Conservation (phyloP, 2,329 filamentous ascomycete genomes). For the Hymenoscyphus salicellus region DNA sequence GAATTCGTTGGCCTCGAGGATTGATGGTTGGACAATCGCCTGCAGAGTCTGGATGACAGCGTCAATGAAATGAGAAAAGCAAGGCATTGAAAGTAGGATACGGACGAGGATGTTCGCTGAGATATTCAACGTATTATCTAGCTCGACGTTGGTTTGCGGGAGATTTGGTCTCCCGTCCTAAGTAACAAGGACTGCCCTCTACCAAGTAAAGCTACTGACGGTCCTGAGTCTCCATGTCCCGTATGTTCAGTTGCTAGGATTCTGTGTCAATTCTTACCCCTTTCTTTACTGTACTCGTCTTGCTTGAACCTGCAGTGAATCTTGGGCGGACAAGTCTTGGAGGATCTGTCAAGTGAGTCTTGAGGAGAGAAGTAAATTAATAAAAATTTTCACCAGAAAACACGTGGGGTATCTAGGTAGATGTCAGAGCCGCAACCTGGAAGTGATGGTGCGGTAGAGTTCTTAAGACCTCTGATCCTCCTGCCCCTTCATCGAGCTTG, state of each 20-base stretch:
- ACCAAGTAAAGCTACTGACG: not conserved
- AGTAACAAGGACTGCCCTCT: not conserved
- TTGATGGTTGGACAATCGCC: not conserved
- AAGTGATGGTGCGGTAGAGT: not conserved
- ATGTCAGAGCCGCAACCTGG: not conserved
- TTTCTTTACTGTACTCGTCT: too few relatives aligned
- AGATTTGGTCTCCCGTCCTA: not conserved
- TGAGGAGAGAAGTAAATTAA: not conserved
- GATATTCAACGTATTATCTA: too few relatives aligned
- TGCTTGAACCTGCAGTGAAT: too few relatives aligned
- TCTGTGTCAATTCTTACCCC: too few relatives aligned
- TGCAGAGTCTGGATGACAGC: slow-evolving; percentile 2
- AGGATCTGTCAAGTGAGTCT: too few relatives aligned
- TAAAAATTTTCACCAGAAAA: not conserved
- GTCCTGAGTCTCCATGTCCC: too few relatives aligned
- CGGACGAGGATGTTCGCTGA: not conserved
- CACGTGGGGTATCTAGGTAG: not conserved
- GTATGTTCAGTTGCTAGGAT: too few relatives aligned
- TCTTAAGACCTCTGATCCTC: too few relatives aligned
- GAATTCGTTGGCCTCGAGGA: not conserved
- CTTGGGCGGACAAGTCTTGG: too few relatives aligned
- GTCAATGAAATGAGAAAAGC: not conserved
- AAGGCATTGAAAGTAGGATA: not conserved
- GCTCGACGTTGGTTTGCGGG: not conserved
- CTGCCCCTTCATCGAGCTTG: too few relatives aligned